Evolutionary conservation across 805 yeast genomes (phyloP).

Genomic region (Candida silvatica): DNA sequence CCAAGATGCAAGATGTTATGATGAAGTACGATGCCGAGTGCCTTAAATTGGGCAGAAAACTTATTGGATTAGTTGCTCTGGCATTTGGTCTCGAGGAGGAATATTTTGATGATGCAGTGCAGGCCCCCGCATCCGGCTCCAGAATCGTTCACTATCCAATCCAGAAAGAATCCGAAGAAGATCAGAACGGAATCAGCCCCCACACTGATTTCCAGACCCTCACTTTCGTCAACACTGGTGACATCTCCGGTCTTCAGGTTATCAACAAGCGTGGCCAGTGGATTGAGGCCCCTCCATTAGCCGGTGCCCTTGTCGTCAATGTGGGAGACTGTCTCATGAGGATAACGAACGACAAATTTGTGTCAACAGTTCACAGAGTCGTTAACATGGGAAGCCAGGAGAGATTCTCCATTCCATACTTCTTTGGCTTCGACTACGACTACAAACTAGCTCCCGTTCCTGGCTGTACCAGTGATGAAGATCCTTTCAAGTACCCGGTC

Average conservation of each 20-base stretch:
- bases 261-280: slow-evolving; percentile 23
- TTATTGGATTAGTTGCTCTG: slow-evolving; percentile 21
- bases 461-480: slow-evolving; percentile 10
- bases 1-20: slow-evolving; percentile 20
- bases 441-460: slow-evolving; percentile 14
- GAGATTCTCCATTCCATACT: slow-evolving; percentile 23
- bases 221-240: slow-evolving; percentile 28
- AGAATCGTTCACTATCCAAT: slow-evolving; percentile 27
- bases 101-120: slow-evolving; percentile 18
- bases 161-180: slow-evolving; percentile 21
- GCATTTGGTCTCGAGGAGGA: slow-evolving; percentile 22
- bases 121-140: slow-evolving; percentile 20
- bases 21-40: slow-evolving; percentile 10
- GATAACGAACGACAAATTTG: slow-evolving; percentile 29
- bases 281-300: slow-evolving; percentile 19
- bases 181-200: slow-evolving; percentile 29
- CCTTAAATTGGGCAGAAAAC: slow-evolving; percentile 17
- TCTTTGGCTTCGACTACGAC: slow-evolving; percentile 15
- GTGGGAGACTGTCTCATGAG: slow-evolving; percentile 31
- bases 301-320: slow-evolving; percentile 28
- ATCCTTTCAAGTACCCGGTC: slow-evolving; percentile 13
- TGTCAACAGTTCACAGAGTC: slow-evolving; percentile 33
- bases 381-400: slow-evolving; percentile 10
- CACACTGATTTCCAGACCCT: slow-evolving; percentile 31
- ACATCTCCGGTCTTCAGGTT: slow-evolving; percentile 30